Base-by-base conservation (phyloP, 2,329 filamentous ascomycete species). In the Fusarium sp. region DNA sequence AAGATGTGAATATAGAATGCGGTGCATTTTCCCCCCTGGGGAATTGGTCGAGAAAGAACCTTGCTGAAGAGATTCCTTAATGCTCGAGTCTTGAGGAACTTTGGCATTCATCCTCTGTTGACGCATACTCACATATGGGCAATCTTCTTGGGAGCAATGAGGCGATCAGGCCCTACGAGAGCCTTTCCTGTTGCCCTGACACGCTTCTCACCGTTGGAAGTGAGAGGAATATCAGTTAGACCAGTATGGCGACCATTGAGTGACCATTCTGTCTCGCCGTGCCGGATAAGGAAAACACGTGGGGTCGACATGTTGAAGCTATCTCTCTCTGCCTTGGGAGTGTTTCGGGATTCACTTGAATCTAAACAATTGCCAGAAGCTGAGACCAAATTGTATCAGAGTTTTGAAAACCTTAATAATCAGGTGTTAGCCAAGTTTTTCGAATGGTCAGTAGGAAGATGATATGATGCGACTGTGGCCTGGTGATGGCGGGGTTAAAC, bases 231-330 rank as follows among this genome's bases (percentile, higher is more conserved):
- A 75, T 98, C 94, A n/a, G 91, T 92, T 27, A 83, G 85, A 50
- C 94, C 91, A 1, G 95, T 98, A 80, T 97, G 93, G 51, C 89
- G 86, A 56, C 93, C 94, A 71, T 91, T 91, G 46, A 97, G 88
- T 7, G 92, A 96, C 94, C 94, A 98, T 82, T 97, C 93, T 6
- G 94, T 98, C 82, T 97, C 93, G 80, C 94, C 95, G 76, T 97
- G 94, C 72, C 94, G 92, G 77, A 94, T 82, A 71, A 96, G 88
- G 82, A 95, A 95, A 76, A 92, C 89, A 52, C 92, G 87, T 3
- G 92, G 92, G 4, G 90, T 88, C 21, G 75, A 60, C 76, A 76
- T 76, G 51, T 57, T 45, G 59, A 56, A 27, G n/a, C 25, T 33
- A 5, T 6, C 25, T 25, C 10, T 10, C 29, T 50, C 25, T 43